Percentiles rank a stretch among this genome's conserved stretches.
phyloP scores from a whole-genome alignment of 106 monocot genomes.

The Allium cepa region DNA sequence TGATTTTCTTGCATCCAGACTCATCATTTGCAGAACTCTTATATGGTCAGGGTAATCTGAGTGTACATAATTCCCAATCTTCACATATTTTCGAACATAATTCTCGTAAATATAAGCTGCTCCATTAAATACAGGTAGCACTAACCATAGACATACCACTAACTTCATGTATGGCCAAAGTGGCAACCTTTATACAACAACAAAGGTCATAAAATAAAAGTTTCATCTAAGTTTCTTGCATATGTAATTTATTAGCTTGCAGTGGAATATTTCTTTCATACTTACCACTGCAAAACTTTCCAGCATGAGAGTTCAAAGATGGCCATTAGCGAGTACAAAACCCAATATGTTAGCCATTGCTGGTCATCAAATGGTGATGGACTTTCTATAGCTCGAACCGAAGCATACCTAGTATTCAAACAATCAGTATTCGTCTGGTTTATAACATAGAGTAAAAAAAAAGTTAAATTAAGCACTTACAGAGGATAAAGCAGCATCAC shows the following conservation, averaged over 20 bases:
- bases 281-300: slow-evolving; percentile 63
- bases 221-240: no score
- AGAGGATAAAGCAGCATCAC: slow-evolving; percentile 84
- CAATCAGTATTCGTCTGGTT: background rate
- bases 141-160: slow-evolving; percentile 77
- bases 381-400: slow-evolving; percentile 87
- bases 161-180: slow-evolving; percentile 96
- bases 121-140: slow-evolving; percentile 80
- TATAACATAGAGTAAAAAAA: background rate
- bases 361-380: slow-evolving; percentile 83
- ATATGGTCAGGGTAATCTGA: slow-evolving; percentile 48
- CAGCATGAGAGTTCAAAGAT: slow-evolving; percentile 87
- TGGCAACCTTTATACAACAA: slow-evolving; percentile 60
- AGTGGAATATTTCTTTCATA: no score
- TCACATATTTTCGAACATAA: slow-evolving; percentile 73
- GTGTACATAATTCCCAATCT: slow-evolving; percentile 50
- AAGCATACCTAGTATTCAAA: slow-evolving; percentile 51
- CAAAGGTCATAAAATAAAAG: no score
- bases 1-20: slow-evolving; percentile 71
- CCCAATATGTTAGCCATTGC: slow-evolving; percentile 98
- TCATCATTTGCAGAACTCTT: slow-evolving; percentile 76
- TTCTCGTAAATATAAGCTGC: slow-evolving; percentile 91
- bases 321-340: slow-evolving; percentile 78
- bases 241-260: no score
- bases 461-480: slow-evolving; percentile 41